Evolutionary conservation across 331 rosid species (phyloP).

Genomic region (Acacia pycnantha): DNA sequence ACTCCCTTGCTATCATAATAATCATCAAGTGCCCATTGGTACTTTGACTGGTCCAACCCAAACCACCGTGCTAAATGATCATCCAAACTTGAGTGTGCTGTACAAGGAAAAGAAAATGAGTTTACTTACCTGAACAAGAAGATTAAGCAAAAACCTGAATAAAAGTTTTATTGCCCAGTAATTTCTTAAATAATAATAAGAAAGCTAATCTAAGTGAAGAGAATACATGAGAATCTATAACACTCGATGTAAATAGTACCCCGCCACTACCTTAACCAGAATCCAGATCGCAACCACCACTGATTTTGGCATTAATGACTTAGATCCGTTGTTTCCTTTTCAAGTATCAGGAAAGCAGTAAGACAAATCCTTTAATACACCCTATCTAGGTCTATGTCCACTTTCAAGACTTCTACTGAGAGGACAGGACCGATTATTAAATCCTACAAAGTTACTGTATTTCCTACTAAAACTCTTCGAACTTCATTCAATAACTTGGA

Average conservation of each 20-base stretch:
- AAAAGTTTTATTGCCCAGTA: background rate
- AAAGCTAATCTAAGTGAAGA: background rate
- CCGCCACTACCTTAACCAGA: background rate
- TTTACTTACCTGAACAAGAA: background rate
- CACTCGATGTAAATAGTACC: background rate
- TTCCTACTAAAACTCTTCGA: background rate
- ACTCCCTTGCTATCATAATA: constrained; percentile 86
- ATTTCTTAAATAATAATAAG: background rate
- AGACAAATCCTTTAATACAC: background rate
- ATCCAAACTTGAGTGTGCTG: constrained; percentile 98
- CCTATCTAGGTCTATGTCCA: background rate
- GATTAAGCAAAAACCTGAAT: background rate
- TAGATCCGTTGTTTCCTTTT: background rate
- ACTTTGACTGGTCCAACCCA: constrained; percentile 95
- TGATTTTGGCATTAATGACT: background rate
- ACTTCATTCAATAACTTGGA: background rate
- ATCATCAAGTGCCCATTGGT: constrained; percentile 98
- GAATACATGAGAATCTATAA: background rate
- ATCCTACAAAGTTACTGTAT: background rate
- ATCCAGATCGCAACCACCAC: background rate
- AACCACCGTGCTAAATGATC: constrained; percentile 99
- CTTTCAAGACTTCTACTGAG: background rate
- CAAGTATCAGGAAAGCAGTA: background rate
- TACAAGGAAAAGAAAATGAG: constrained; percentile 24
- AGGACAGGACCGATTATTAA: background rate